A percentile compares a stretch with the other conserved stretches of the same genome.
phyloP scores from a whole-genome alignment of 2,329 filamentous ascomycete species.

The Calonectria honghensis region DNA sequence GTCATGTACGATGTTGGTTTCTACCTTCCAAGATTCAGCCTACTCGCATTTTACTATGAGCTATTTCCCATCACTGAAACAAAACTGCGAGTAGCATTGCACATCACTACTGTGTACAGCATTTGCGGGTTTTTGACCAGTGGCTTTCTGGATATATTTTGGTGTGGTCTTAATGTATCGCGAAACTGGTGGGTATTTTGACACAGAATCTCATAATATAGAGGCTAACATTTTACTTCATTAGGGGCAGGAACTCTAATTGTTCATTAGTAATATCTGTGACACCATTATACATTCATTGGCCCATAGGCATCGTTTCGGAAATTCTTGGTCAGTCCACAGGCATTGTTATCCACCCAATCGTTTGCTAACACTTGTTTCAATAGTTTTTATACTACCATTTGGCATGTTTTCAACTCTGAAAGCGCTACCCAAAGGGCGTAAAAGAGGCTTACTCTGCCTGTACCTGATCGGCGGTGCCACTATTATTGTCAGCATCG shows the following conservation, averaged over 20 bases:
- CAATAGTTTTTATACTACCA: neutral
- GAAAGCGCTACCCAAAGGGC: neutral
- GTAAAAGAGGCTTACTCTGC: neutral
- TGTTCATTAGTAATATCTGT: neutral
- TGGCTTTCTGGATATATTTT: neutral
- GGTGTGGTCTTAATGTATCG: neutral
- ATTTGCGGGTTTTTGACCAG: neutral
- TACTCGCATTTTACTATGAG: neutral
- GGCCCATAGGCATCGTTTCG: neutral
- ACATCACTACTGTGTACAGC: neutral
- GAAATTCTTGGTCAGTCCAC: neutral
- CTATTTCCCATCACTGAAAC: neutral
- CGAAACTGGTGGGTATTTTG: neutral
- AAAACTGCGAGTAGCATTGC: neutral
- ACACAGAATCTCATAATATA: neutral
- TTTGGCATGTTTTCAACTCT: slow-evolving; percentile 9
- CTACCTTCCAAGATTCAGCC: no score
- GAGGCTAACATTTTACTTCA: neutral
- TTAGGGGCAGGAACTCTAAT: neutral
- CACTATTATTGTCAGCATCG: neutral
- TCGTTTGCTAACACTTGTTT: neutral
- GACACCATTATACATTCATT: neutral
- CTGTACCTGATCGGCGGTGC: neutral
- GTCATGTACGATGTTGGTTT: slow-evolving; percentile 31
- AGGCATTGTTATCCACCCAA: neutral